Evolutionary conservation across 345 rosid species (phyloP).

Genomic region (Physaria fendleri): DNA sequence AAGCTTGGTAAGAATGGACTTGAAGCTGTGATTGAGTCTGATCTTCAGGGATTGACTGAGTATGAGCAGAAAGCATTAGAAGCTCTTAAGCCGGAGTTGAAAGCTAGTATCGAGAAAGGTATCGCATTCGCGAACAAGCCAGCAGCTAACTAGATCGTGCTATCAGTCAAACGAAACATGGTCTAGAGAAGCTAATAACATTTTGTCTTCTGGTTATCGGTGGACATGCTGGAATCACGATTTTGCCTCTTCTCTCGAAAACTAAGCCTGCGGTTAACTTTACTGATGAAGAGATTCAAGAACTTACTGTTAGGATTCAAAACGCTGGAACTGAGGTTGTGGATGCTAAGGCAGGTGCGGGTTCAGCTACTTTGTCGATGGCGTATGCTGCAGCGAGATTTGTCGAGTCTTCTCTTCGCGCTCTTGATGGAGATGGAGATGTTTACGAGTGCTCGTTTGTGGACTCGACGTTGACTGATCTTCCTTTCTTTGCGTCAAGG

Average conservation of each 20-base stretch:
- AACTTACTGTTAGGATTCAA: constrained; percentile 81
- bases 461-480: constrained; percentile 67
- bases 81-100: constrained; percentile 67
- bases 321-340: constrained; percentile 95
- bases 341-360: constrained; percentile 97
- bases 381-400: constrained; percentile 97
- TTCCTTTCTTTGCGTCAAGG: constrained; percentile 87
- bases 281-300: constrained; percentile 61
- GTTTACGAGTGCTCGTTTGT: constrained; percentile 83
- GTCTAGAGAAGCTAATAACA: constrained; percentile 16
- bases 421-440: constrained; percentile 81
- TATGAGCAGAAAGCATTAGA: constrained; percentile 84
- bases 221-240: constrained; percentile 94
- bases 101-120: constrained; percentile 88
- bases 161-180: not conserved
- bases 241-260: constrained; percentile 81
- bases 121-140: constrained; percentile 63
- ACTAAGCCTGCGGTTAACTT: constrained; percentile 66
- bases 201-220: constrained; percentile 83
- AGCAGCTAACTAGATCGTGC: constrained; percentile 31
- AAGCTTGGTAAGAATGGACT: constrained; percentile 81
- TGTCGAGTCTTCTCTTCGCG: constrained; percentile 92
- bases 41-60: constrained; percentile 63
- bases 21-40: constrained; percentile 69
- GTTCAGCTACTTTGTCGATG: constrained; percentile 96